Conservation (phyloP, 768 basidiomycete species). For the Rhodocollybia butyracea region DNA sequence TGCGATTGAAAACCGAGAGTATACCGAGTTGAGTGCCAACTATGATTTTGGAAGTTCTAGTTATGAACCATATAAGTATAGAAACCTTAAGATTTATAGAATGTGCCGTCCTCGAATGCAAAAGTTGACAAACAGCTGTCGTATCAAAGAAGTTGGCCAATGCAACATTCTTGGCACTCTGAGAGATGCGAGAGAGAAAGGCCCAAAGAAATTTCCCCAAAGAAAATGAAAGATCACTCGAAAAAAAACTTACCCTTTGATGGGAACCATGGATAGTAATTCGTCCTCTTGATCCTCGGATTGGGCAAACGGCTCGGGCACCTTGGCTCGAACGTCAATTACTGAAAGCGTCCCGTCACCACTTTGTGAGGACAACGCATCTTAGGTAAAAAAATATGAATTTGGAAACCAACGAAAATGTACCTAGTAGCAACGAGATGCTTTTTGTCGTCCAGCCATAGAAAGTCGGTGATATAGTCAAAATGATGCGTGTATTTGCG, state of each 20-base stretch:
- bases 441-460: constrained; percentile 80
- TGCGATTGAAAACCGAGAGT: constrained; percentile 85
- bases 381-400: neutral
- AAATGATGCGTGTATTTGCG: constrained; percentile 82
- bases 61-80: constrained; percentile 5
- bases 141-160: too few relatives aligned
- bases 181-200: neutral
- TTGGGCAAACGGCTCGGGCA: constrained; percentile 71
- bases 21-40: constrained; percentile 91
- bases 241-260: constrained; percentile 61
- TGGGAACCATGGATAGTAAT: constrained; percentile 77
- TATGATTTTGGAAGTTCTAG: constrained; percentile 73
- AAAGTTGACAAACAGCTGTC: too few relatives aligned
- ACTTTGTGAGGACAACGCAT: constrained; percentile 35
- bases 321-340: constrained; percentile 85
- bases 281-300: constrained; percentile 98
- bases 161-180: too few relatives aligned
- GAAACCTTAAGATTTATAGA: neutral
- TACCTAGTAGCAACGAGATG: constrained; percentile 89
- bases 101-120: too few relatives aligned
- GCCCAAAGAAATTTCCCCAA: constrained; percentile 9
- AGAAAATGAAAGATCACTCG: constrained; percentile 10
- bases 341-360: constrained; percentile 94
- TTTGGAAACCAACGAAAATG: constrained; percentile 12
- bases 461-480: constrained; percentile 92